Percentiles rank a stretch among this genome's conserved stretches.
phyloP scores from a whole-genome alignment of 208 protist genomes.

The Acanthamoeba lenticulata region DNA sequence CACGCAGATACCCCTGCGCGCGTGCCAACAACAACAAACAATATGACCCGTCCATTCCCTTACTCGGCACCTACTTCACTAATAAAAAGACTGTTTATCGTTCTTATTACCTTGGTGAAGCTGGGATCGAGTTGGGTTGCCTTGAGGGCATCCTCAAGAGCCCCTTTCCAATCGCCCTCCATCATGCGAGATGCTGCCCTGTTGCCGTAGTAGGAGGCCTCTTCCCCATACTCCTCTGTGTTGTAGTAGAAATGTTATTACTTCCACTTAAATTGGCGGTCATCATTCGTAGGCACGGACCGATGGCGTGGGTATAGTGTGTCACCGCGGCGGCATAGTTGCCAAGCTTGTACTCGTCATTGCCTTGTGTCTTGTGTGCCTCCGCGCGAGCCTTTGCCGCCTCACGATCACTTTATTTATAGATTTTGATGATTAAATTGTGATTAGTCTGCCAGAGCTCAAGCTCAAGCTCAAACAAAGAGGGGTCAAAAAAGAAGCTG shows the following conservation, averaged over 20 bases:
- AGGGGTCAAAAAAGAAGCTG: no score
- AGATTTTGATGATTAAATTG: no score
- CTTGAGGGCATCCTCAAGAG: constrained; percentile 56
- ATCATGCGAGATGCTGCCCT: constrained; percentile 61
- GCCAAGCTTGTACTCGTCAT: constrained; percentile 24
- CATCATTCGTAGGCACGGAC: background rate
- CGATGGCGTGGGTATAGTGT: constrained; percentile 19
- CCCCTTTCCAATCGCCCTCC: background rate
- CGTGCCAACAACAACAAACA: background rate
- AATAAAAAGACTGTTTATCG: no score
- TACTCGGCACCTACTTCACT: background rate
- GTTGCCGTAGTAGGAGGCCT: constrained; percentile 67
- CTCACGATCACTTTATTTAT: no score
- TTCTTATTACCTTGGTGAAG: constrained; percentile 36
- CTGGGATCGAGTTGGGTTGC: background rate
- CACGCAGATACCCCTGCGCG: constrained; percentile 71
- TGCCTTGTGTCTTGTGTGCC: background rate
- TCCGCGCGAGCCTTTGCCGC: constrained; percentile 7
- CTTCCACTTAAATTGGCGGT: background rate
- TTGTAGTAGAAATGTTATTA: background rate
- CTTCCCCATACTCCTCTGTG: background rate
- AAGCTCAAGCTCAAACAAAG: no score
- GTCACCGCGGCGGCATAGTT: background rate
- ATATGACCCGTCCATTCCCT: background rate
- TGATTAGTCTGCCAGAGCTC: no score